Percentiles rank a stretch among this genome's conserved stretches.
phyloP scores from a whole-genome alignment of 1,139 yeast species.

The Candida sp. region DNA sequence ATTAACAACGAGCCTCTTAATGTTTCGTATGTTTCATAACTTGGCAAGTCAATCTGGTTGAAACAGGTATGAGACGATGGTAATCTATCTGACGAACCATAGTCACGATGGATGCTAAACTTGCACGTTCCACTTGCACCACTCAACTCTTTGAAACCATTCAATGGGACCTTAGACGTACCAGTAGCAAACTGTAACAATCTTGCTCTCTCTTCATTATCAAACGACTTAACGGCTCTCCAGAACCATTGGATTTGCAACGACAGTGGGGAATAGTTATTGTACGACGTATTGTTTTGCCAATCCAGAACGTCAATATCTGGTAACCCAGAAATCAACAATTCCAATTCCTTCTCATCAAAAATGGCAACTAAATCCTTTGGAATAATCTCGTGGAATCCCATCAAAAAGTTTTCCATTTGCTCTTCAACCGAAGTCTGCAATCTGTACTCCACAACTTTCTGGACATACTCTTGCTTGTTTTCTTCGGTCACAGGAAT shows the following conservation, averaged over 20 bases:
- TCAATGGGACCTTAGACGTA: slow-evolving; percentile 94
- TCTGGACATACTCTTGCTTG: slow-evolving; percentile 86
- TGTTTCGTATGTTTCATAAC: slow-evolving; percentile 87
- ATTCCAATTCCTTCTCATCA: slow-evolving; percentile 95
- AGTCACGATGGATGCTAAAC: slow-evolving; percentile 90
- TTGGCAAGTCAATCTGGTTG: slow-evolving; percentile 94
- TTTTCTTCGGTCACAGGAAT: slow-evolving; percentile 93
- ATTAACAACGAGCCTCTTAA: slow-evolving; percentile 79
- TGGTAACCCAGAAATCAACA: slow-evolving; percentile 92
- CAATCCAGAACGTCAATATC: slow-evolving; percentile 97
- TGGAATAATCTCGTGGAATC: slow-evolving; percentile 94
- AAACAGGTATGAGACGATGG: slow-evolving; percentile 98
- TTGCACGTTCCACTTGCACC: slow-evolving; percentile 90
- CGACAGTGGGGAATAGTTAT: slow-evolving; percentile 83
- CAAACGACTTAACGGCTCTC: slow-evolving; percentile 97
- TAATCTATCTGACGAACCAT: slow-evolving; percentile 82
- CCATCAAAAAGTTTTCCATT: slow-evolving; percentile 81
- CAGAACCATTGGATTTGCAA: slow-evolving; percentile 97
- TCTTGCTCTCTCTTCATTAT: slow-evolving; percentile 93
- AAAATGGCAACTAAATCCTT: slow-evolving; percentile 84
- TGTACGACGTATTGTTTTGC: slow-evolving; percentile 85
- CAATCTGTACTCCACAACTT: slow-evolving; percentile 86
- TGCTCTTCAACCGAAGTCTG: slow-evolving; percentile 88
- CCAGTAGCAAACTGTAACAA: slow-evolving; percentile 97
- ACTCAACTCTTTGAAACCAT: slow-evolving; percentile 89